phyloP scores from a whole-genome alignment of 805 yeast species.

The Ogataea degrootiae region DNA sequence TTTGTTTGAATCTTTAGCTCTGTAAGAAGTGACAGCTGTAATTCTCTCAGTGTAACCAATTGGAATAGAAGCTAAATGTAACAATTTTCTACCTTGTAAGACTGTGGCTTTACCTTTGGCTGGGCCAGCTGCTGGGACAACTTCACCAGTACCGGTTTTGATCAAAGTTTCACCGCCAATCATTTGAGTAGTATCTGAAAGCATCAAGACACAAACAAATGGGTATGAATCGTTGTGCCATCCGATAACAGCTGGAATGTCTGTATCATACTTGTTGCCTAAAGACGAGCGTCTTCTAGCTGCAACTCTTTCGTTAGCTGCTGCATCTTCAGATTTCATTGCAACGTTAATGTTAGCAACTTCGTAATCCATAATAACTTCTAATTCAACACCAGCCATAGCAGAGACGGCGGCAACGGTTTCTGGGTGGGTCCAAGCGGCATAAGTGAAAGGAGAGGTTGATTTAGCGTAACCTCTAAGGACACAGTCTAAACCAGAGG shows the following conservation, averaged over 20 bases:
- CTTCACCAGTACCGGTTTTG: conserved; percentile 38
- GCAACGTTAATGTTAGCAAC: conserved; percentile 50
- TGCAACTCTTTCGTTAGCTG: conserved; percentile 26
- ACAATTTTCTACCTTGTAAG: conserved; percentile 42
- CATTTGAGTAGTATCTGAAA: conserved; percentile 54
- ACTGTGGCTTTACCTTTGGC: conserved; percentile 46
- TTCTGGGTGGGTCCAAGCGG: conserved; percentile 57
- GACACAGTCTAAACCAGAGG: conserved; percentile 45
- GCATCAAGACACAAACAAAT: conserved; percentile 60
- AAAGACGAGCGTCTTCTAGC: conserved; percentile 23
- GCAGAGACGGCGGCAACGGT: conserved; percentile 47
- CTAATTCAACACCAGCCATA: conserved; percentile 59
- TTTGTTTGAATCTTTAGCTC: conserved; percentile 34
- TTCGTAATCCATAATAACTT: conserved; percentile 54
- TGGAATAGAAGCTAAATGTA: conserved; percentile 45
- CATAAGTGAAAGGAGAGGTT: conserved; percentile 46
- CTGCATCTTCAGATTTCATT: conserved; percentile 35
- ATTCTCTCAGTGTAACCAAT: conserved; percentile 37
- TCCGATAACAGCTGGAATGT: conserved; percentile 51
- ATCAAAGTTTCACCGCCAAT: conserved; percentile 58
- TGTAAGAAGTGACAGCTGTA: conserved; percentile 38
- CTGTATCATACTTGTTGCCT: conserved; percentile 23
- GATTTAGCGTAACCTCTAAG: conserved; percentile 47
- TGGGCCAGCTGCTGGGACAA: conserved; percentile 36
- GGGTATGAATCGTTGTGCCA: conserved; percentile 67